phyloP scores from a whole-genome alignment of 257 asterid species.

The Rauvolfia tetraphylla region DNA sequence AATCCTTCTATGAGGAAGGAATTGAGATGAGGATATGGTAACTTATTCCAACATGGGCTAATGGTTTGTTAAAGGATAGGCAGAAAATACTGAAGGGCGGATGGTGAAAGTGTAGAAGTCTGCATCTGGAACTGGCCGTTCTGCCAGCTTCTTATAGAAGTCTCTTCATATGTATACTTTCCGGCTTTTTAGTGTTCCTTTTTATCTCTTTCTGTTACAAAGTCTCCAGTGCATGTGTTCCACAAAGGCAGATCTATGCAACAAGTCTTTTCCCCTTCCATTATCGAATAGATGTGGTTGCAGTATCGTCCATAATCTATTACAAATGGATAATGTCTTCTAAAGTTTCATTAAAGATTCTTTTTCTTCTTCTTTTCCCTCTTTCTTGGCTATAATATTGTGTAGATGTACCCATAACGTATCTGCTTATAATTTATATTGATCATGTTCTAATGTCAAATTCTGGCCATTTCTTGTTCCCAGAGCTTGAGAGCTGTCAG shows the following conservation, averaged over 20 bases:
- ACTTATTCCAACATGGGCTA: background rate
- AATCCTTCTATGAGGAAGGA: background rate
- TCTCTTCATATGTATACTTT: too few species aligned
- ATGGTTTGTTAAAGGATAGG: background rate
- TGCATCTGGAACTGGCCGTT: background rate
- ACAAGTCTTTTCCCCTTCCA: too few species aligned
- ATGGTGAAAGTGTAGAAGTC: background rate
- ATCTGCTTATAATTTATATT: background rate
- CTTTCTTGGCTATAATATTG: background rate
- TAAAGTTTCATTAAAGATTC: background rate
- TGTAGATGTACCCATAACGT: background rate
- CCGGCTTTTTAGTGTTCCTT: too few species aligned
- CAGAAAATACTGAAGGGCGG: background rate
- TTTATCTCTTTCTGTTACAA: too few species aligned
- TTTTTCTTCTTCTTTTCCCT: too few species aligned
- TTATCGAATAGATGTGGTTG: background rate
- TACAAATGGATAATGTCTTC: background rate
- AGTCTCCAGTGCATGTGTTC: too few species aligned
- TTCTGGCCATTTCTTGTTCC: slow-evolving; percentile 19
- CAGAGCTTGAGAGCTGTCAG: slow-evolving; percentile 91
- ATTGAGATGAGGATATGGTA: background rate
- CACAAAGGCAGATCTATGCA: too few species aligned
- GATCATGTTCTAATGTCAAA: slow-evolving; percentile 13
- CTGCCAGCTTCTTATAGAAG: too few species aligned
- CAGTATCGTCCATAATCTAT: background rate